Percentiles rank a stretch among this genome's conserved stretches.
phyloP scores from a whole-genome alignment of 192 early-diverging fungal species.

The Coemansia biformis region DNA sequence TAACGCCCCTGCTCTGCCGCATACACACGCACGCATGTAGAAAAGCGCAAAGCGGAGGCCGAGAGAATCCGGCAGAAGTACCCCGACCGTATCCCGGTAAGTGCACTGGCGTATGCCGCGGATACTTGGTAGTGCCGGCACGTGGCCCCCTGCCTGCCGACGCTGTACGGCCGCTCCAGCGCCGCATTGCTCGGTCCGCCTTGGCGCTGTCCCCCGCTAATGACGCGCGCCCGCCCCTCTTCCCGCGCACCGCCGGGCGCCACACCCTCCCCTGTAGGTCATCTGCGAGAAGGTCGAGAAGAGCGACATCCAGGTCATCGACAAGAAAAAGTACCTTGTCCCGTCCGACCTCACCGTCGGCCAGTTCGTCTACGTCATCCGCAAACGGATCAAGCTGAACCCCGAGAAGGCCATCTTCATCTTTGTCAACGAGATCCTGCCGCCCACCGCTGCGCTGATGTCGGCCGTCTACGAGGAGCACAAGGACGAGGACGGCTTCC shows the following conservation, averaged over 20 bases:
- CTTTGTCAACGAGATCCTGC: slow-evolving; percentile 95
- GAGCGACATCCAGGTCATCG: slow-evolving; percentile 91
- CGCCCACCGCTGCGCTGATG: slow-evolving; percentile 91
- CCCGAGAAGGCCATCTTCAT: slow-evolving; percentile 99
- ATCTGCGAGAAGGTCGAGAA: slow-evolving; percentile 97
- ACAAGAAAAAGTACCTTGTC: slow-evolving; percentile 99
- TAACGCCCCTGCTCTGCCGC: slow-evolving; percentile 1
- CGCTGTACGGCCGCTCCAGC: no score
- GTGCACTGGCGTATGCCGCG: no score
- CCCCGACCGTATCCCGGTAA: slow-evolving; percentile 79
- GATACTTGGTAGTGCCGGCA: slow-evolving; percentile 14
- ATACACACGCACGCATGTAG: slow-evolving; percentile 40
- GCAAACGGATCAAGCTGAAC: slow-evolving; percentile 94
- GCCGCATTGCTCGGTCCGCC: no score
- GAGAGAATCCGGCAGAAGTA: slow-evolving; percentile 96
- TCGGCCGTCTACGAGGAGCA: slow-evolving; percentile 93
- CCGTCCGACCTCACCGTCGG: slow-evolving; percentile 95
- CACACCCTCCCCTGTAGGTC: no score
- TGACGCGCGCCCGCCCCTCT: no score
- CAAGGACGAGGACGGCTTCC: slow-evolving; percentile 97
- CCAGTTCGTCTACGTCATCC: slow-evolving; percentile 95
- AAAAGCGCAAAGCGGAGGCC: slow-evolving; percentile 94
- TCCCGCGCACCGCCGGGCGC: no score
- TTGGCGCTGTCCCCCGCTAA: no score
- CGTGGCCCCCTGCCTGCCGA: background rate